Conservation (phyloP, 192 early-diverging fungal species). For the Linnemannia elongata region DNA sequence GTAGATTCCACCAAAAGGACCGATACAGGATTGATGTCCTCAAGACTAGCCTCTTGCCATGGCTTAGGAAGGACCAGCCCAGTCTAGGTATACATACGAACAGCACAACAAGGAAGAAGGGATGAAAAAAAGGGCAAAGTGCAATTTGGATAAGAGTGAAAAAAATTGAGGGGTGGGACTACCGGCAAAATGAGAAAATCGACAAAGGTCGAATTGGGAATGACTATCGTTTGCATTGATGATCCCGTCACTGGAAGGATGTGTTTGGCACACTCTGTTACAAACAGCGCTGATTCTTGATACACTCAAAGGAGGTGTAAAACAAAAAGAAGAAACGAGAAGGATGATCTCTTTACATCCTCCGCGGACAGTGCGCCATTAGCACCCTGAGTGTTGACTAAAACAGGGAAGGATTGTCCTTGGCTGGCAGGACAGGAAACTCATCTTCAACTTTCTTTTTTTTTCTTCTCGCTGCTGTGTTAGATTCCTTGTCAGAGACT, state of each 20-base stretch:
- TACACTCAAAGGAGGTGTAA: background rate
- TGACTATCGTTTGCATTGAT: constrained; percentile 9
- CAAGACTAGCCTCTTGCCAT: constrained; percentile 52
- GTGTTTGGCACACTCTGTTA: background rate
- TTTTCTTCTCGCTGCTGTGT: background rate
- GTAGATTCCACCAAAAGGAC: constrained; percentile 60
- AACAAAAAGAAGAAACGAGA: background rate
- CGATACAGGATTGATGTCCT: constrained; percentile 57
- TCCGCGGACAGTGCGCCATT: background rate
- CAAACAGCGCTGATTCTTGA: background rate
- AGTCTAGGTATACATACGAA: constrained; percentile 25
- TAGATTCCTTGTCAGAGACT: constrained; percentile 48
- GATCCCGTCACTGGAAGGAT: constrained; percentile 15
- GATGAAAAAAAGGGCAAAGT: background rate
- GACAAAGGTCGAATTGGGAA: constrained; percentile 7
- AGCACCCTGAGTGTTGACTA: background rate
- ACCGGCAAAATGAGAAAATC: background rate
- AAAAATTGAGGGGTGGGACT: background rate
- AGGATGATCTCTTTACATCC: background rate
- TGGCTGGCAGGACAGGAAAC: background rate
- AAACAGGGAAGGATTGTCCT: background rate
- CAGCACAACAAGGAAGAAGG: background rate
- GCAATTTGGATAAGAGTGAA: background rate
- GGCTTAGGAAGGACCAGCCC: constrained; percentile 53
- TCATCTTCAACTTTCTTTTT: background rate